Evolutionary conservation across 306 rosid genomes (phyloP).

Genomic region (Senna siamea): DNA sequence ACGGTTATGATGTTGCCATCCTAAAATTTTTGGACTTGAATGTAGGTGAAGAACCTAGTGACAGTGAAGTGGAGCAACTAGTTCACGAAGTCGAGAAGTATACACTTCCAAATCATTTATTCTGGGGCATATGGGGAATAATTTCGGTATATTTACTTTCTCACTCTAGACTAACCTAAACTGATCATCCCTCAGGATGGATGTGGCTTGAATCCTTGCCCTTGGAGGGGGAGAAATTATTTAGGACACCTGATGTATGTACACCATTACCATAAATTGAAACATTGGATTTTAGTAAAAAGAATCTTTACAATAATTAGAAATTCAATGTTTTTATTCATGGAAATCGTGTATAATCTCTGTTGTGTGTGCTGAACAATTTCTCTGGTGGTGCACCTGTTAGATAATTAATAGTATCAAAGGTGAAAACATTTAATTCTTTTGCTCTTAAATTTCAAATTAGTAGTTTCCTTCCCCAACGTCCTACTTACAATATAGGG

Average conservation of each 20-base stretch:
- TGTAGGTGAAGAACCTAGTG: conserved; percentile 57
- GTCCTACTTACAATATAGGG: not conserved
- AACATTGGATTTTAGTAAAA: not conserved
- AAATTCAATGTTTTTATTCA: not conserved
- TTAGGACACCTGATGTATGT: not conserved
- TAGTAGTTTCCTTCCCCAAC: not conserved
- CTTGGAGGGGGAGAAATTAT: conserved; percentile 2
- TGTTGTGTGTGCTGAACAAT: not conserved
- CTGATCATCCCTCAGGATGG: conserved; percentile 10
- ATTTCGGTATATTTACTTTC: conserved; percentile 70
- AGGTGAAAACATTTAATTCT: not conserved
- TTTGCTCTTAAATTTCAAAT: not conserved
- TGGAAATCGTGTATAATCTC: not conserved
- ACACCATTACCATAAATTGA: not conserved
- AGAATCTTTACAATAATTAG: not conserved
- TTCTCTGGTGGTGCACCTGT: not conserved
- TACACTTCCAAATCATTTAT: conserved; percentile 77
- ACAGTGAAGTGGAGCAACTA: conserved; percentile 59
- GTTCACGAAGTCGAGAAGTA: conserved; percentile 75
- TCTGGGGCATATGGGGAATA: conserved; percentile 96
- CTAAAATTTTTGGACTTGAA: conserved; percentile 38
- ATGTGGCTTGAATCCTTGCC: not conserved
- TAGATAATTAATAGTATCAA: not conserved
- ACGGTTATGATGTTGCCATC: conserved; percentile 16
- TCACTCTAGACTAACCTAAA: not conserved